Base-by-base conservation (phyloP, 805 yeast genomes). In the Barnettozyma salicaria region DNA sequence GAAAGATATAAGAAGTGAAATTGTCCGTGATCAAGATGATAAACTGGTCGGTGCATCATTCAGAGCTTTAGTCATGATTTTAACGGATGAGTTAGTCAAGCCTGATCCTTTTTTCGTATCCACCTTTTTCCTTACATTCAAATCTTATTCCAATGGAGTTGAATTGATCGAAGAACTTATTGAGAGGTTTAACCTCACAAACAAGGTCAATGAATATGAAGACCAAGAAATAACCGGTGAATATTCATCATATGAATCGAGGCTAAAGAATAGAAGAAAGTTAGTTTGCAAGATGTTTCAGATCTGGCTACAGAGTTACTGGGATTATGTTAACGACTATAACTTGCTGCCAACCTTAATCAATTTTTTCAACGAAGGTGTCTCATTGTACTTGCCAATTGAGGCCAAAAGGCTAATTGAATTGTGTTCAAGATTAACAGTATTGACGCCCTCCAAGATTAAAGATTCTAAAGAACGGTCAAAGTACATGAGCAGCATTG, bases 231-330 rank as follows among this genome's bases (percentile, higher is more conserved):
- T 53, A 27, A 60, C 56, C 31, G 66, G 63, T 4, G 60, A 55
- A 27, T 65, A 56, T 39, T 61, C 73, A 2, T 60, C 70, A 2
- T 48, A 45, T 34, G 50, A 16, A 42, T 60, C 45, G 64, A 70
- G 40, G 63, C 71, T 14, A 62, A 69, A 45, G 49, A 78, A 70
- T 44, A 70, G 92, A 55, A 65, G 90, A 52, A 74, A 76, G 43
- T 60, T 81, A 32, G 77, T 87, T 27, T 76, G 80, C 47, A 75
- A 73, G 45, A 68, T 81, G 56, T 74, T 88, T 53, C 83, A 78
- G 55, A 64, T 75, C 24, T 90, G 98, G 98, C 62, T 90, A 58
- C 95, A 87, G 58, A 80, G 92, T 35, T 88, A 82, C 55, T 90
- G 96, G 96, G 75, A 78, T 44, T 74, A 72, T 32, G 67, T 70